Base-by-base conservation (phyloP, 2,329 filamentous ascomycete genomes). In the Huntiella moniliformis region DNA sequence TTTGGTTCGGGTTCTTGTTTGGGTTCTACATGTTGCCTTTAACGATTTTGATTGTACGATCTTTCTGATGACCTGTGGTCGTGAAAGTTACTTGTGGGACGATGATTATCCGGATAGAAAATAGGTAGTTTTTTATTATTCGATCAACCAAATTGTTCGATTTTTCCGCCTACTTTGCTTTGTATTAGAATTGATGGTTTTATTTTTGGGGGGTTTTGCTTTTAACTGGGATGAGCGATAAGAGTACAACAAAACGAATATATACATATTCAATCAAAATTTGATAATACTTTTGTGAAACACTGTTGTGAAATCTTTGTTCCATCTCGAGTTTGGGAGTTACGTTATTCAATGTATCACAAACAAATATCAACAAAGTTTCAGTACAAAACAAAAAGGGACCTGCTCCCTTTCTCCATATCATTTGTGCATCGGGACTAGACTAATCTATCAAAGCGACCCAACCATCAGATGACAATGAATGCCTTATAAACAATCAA, bases 121-220 rank as follows among this genome's bases (percentile, higher is more conserved):
- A 37, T 44, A 44, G 42, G 33, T 44, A 22, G 31, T 44, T 44
- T 22, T 13, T 40, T 40, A 36, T 44, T 44, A 37, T 33, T 44
- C 35, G 22, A 28, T 28, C 38, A 40, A 37, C 38, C 11, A 28
- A 13, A 22, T 22, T 28, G 38, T 28, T 28, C 22, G 22, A 28
- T 28, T 28, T 28, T 28, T 8, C 22, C 22, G 22, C 22, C 22
- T 28, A 28, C 22, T 28, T 28, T 28, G 22, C 22, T 28, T 28
- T 28, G 7, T 28, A 28, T 28, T 44, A 44, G 42, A 44, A 44
- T 37, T 44, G 46, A 38, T 48, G 17, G 33, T 13, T 40, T 12
- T 38, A 18, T 35, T 17, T 39, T 22, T 34, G 22, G 22, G 22
- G 22, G 22, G 1, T 2, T 28, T 28, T 28, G 2, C 22, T 28